Conservation (phyloP, 2,329 filamentous ascomycete species). For the Chaetomium globosum region DNA sequence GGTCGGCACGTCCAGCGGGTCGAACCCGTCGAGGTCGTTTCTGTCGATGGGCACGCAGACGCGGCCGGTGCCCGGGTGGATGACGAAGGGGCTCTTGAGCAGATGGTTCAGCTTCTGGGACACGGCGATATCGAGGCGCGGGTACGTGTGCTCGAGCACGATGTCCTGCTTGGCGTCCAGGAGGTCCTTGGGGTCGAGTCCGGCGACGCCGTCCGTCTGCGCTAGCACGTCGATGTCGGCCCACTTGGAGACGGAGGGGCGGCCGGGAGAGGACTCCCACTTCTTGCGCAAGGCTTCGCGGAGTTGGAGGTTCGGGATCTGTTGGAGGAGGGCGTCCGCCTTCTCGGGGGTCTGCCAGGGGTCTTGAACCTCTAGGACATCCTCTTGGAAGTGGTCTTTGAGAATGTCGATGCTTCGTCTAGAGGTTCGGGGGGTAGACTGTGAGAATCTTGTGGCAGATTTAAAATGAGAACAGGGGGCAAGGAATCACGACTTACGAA, state of each 20-base stretch:
- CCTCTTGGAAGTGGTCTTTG: slow-evolving; percentile 78
- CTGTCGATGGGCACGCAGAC: slow-evolving; percentile 95
- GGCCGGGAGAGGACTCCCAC: slow-evolving; percentile 81
- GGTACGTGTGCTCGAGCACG: slow-evolving; percentile 96
- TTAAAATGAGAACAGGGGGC: neutral
- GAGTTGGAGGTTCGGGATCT: slow-evolving; percentile 79
- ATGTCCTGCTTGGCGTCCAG: slow-evolving; percentile 94
- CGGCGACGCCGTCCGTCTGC: slow-evolving; percentile 71
- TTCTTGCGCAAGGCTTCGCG: slow-evolving; percentile 81
- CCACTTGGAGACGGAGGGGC: slow-evolving; percentile 83
- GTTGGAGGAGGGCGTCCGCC: slow-evolving; percentile 74
- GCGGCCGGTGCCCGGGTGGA: slow-evolving; percentile 90
- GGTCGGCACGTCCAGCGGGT: slow-evolving; percentile 86
- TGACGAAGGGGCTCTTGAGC: slow-evolving; percentile 94
- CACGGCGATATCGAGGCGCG: slow-evolving; percentile 93
- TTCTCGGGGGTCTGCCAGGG: slow-evolving; percentile 75
- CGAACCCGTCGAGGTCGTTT: slow-evolving; percentile 73
- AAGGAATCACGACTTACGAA: slow-evolving; percentile 52
- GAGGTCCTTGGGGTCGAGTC: slow-evolving; percentile 72
- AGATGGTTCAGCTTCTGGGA: slow-evolving; percentile 98
- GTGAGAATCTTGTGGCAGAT: neutral
- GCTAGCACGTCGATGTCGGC: slow-evolving; percentile 87
- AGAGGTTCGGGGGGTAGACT: neutral
- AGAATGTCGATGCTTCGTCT: slow-evolving; percentile 84
- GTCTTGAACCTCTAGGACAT: slow-evolving; percentile 82